Percentiles rank a stretch among this genome's conserved stretches.
These are phyloP conservation scores for Aspergillus sp. DNA, from an alignment of 2,329 filamentous ascomycete genomes.

Conservation along the genomic window DNA sequence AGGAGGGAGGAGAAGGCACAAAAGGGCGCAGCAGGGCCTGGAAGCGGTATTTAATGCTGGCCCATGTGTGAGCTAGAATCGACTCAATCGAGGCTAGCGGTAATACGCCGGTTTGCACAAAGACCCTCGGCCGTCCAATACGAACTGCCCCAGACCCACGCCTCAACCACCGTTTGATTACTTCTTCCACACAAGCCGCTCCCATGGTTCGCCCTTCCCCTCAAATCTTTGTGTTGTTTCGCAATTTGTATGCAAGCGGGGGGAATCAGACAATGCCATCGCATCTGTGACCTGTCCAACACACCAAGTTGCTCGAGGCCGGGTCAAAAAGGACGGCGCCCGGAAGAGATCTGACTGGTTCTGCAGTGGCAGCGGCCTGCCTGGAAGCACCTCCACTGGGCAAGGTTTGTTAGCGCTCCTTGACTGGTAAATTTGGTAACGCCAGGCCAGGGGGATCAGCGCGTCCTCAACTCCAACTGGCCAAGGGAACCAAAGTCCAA, in stretches of 20 bases:
- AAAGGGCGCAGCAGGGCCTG: neutral
- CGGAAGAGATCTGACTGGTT: neutral
- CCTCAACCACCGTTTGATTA: slow-evolving; percentile 1
- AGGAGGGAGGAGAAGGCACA: neutral
- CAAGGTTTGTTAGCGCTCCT: slow-evolving; percentile 9
- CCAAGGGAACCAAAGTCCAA: neutral
- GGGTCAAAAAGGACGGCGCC: neutral
- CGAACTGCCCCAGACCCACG: slow-evolving; percentile 1
- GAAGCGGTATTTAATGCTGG: slow-evolving; percentile 14
- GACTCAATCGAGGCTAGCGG: neutral
- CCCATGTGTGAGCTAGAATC: neutral
- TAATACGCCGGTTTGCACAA: neutral
- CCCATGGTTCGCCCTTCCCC: neutral
- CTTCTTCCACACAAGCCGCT: neutral
- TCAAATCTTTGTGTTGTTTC: neutral
- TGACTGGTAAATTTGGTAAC: neutral
- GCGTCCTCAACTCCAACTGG: neutral
- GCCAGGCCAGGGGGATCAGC: slow-evolving; percentile 12
- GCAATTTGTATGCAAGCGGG: neutral
- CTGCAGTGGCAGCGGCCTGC: neutral
- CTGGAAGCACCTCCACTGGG: slow-evolving; percentile 1
- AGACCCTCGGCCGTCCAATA: neutral
- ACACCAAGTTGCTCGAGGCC: neutral
- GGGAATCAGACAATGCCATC: neutral
- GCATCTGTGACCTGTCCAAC: slow-evolving; percentile 11